phyloP scores from a whole-genome alignment of 1,139 yeast genomes.

The Blastobotrys capitulatus region DNA sequence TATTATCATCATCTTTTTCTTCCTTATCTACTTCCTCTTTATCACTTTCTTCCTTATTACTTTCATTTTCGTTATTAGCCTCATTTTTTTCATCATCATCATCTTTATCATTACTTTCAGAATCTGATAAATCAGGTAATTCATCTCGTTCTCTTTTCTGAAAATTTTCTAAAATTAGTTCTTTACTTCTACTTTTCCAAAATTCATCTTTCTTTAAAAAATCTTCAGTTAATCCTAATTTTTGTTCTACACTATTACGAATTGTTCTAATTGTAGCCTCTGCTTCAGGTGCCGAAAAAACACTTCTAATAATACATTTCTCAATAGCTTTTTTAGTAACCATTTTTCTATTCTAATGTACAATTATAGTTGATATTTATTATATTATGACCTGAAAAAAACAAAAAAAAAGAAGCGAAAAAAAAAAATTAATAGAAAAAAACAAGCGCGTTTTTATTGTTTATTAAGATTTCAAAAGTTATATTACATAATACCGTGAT shows the following conservation, averaged over 20 bases:
- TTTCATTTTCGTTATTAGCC: neutral
- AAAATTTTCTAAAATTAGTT: slow-evolving; percentile 18
- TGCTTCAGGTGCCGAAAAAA: neutral
- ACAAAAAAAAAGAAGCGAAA: neutral
- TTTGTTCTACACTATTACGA: slow-evolving; percentile 17
- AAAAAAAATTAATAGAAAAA: neutral
- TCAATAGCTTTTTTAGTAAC: neutral
- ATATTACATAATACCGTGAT: neutral
- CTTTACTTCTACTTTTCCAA: slow-evolving; percentile 21
- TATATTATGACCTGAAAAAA: too few relatives aligned
- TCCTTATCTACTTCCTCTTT: neutral
- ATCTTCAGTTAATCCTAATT: slow-evolving; percentile 17
- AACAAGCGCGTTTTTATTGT: too few relatives aligned
- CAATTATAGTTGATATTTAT: neutral
- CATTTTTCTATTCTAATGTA: neutral
- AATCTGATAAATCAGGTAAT: neutral
- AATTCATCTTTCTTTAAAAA: slow-evolving; percentile 17
- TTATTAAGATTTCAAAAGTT: too few relatives aligned
- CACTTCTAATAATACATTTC: neutral
- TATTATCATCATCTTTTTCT: slow-evolving; percentile 8
- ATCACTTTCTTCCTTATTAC: neutral
- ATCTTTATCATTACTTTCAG: neutral
- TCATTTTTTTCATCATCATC: slow-evolving; percentile 2
- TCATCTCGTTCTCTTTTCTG: slow-evolving; percentile 1
- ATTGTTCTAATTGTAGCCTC: slow-evolving; percentile 20